These are phyloP conservation scores for Puccinia polysora DNA, from an alignment of 1,284 basidiomycete genomes.

Conservation along the genomic window DNA sequence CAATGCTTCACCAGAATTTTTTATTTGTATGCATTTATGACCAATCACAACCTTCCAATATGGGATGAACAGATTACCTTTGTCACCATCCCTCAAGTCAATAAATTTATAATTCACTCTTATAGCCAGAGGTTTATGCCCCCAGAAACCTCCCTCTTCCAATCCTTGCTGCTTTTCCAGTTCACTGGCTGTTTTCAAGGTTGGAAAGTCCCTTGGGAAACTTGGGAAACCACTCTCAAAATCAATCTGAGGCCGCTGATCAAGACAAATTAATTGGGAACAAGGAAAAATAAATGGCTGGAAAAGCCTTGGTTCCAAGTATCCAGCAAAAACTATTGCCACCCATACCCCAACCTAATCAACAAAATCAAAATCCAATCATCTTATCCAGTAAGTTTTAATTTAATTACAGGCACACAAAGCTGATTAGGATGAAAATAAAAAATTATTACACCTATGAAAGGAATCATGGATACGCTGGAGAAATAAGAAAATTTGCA, in stretches of 20 bases:
- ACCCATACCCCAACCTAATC: conserved; percentile 64
- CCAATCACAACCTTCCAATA: conserved; percentile 39
- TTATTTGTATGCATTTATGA: conserved; percentile 26
- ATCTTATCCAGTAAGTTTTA: conserved; percentile 66
- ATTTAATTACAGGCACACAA: conserved; percentile 65
- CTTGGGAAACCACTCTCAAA: conserved; percentile 69
- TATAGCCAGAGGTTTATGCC: conserved; percentile 75
- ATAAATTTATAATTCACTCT: conserved; percentile 66
- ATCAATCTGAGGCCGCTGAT: conserved; percentile 56
- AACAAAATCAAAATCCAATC: conserved; percentile 74
- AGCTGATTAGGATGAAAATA: conserved; percentile 50
- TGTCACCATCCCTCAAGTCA: conserved; percentile 54
- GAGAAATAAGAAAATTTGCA: not conserved
- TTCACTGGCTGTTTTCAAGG: conserved; percentile 54
- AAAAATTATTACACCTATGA: not conserved
- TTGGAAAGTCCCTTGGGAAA: conserved; percentile 75
- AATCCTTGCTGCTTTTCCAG: conserved; percentile 54
- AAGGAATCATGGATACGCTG: not conserved
- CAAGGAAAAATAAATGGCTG: conserved; percentile 72
- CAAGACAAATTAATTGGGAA: conserved; percentile 72
- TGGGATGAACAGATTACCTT: conserved; percentile 52
- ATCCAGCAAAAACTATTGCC: conserved; percentile 73
- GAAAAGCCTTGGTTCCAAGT: conserved; percentile 86
- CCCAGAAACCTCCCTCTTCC: conserved; percentile 63
- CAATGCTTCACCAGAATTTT: conserved; percentile 5